A percentile compares a stretch with the other conserved stretches of the same genome.
Evolutionary conservation across 164 flowering plant genomes (phyloP).

Genomic region (grape (Vitis vinifera)): ASM3070453v1 NC_081817.1:1373001-1373500

Average conservation of each 20-base stretch:
- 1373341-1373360: too few species aligned
- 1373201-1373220: constrained; percentile 96
- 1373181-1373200: constrained; percentile 86
- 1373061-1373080: not conserved
- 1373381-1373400: too few species aligned
- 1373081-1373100: not conserved
- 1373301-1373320: too few species aligned
- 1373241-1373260: constrained; percentile 15
- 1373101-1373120: constrained; percentile 31
- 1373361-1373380: too few species aligned
- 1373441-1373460: too few species aligned
- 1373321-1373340: too few species aligned
- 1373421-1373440: too few species aligned
- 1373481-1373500: constrained; percentile 64
- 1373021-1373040: not conserved
- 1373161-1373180: constrained; percentile 73
- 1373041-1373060: not conserved
- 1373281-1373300: too few species aligned
- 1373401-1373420: too few species aligned
- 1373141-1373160: constrained; percentile 56
- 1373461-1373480: not conserved
- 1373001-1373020: not conserved
- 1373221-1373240: constrained; percentile 61
- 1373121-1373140: constrained; percentile 36
- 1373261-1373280: too few species aligned